Conservation (phyloP, 495 filamentous ascomycete genomes). For the Aspergillus ostianus region DNA sequence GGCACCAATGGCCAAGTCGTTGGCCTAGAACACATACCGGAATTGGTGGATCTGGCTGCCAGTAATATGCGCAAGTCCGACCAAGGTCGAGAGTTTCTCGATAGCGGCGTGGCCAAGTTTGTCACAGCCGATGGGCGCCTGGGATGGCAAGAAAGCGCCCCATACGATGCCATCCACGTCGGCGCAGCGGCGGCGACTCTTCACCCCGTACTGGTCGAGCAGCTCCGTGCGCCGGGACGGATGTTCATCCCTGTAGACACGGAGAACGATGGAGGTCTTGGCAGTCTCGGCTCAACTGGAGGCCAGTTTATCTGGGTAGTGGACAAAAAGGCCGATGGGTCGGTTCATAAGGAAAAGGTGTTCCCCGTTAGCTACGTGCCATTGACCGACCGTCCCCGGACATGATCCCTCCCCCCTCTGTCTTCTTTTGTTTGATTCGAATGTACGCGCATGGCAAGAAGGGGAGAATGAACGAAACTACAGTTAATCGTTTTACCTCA, state of each 20-base stretch:
- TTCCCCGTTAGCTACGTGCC: constrained; percentile 93
- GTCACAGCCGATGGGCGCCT: constrained; percentile 77
- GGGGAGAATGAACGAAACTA: neutral
- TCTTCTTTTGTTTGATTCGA: neutral
- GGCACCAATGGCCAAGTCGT: constrained; percentile 57
- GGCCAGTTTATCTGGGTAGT: constrained; percentile 86
- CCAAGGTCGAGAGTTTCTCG: constrained; percentile 62
- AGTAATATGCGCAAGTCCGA: constrained; percentile 71
- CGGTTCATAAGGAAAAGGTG: constrained; percentile 67
- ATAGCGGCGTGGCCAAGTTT: constrained; percentile 63
- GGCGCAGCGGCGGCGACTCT: constrained; percentile 79
- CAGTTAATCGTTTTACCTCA: neutral
- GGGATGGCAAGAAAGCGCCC: constrained; percentile 63
- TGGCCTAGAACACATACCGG: constrained; percentile 85
- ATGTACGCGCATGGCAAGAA: neutral
- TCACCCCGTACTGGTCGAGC: constrained; percentile 70
- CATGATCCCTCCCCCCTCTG: neutral
- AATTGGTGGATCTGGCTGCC: constrained; percentile 69
- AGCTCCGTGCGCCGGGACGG: constrained; percentile 73
- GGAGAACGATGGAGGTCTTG: constrained; percentile 24
- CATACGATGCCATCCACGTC: constrained; percentile 92
- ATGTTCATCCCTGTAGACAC: constrained; percentile 89
- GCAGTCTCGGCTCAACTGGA: constrained; percentile 20
- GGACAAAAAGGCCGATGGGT: constrained; percentile 80
- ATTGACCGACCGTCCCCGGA: constrained; percentile 74